phyloP scores from a whole-genome alignment of 805 yeast genomes.

The Cyberlindnera suaveolens region DNA sequence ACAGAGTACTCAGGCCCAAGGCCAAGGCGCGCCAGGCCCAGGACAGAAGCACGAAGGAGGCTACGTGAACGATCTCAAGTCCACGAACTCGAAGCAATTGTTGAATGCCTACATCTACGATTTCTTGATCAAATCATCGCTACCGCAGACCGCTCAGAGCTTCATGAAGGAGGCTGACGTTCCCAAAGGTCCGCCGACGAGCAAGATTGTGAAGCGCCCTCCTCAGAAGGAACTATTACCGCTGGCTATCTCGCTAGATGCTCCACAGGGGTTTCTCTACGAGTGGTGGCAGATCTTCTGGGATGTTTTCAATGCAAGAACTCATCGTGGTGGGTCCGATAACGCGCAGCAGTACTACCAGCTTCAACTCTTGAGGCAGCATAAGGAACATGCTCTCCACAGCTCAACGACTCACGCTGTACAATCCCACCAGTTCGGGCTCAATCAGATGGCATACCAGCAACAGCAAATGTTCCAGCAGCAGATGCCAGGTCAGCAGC shows the following conservation, averaged over 20 bases:
- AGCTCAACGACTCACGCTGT: conserved; percentile 40
- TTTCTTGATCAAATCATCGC: conserved; percentile 67
- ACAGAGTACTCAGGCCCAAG: not conserved
- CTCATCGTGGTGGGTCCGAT: conserved; percentile 55
- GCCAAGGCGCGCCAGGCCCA: conserved; percentile 1
- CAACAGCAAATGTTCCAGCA: conserved; percentile 6
- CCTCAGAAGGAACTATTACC: conserved; percentile 39
- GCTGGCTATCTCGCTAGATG: conserved; percentile 57
- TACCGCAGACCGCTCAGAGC: conserved; percentile 64
- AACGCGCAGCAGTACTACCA: conserved; percentile 70
- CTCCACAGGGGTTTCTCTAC: conserved; percentile 79
- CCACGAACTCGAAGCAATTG: conserved; percentile 38
- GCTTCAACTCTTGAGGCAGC: conserved; percentile 50
- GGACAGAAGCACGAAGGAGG: conserved; percentile 2
- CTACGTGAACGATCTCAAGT: conserved; percentile 22
- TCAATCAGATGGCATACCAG: not conserved
- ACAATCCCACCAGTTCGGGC: conserved; percentile 17
- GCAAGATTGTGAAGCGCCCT: conserved; percentile 17
- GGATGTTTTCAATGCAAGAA: conserved; percentile 85
- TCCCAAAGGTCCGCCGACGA: conserved; percentile 21
- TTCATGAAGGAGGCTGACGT: conserved; percentile 76
- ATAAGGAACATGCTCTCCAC: conserved; percentile 48
- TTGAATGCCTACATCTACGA: conserved; percentile 85
- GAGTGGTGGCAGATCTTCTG: conserved; percentile 98
- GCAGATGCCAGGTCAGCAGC: conserved; percentile 3